Evolutionary conservation across 768 basidiomycete species (phyloP), one percentile per base, ranked within the genome.

Genomic region (Scleroderma bovista): DNA sequence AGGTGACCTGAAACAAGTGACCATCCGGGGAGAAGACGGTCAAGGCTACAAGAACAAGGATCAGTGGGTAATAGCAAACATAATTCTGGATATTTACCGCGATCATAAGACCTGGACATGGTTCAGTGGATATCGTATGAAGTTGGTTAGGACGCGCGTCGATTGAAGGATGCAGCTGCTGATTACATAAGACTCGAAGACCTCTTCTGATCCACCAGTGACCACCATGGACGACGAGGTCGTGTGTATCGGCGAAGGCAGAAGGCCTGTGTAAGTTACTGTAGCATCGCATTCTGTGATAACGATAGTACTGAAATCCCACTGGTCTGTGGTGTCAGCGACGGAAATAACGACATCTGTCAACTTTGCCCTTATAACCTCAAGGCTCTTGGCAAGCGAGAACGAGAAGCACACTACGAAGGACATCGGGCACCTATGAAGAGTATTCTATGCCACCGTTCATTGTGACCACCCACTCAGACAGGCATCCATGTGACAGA

Each of bases 11-110:
- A 78, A 97, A 96, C 60, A 99, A 76, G 75, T 99, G 96, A 16
- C 96, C 96, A 75, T 98, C 96, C 51, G 95, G 95, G 38, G 93
- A 96, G 78, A 96, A 95, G 65, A 95, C 93, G 56, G 95, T 98
- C 56, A 98, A 84, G 42, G 94, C 94, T 96, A 48, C 23, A 46
- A 20, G 32, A 23, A 29, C 12, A 15, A 46, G 24, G 33, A 52
- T 56, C 46, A 60, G 55, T 34, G 23, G 1, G 7, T 13, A 16
- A 3, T 11, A 12, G 39, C 6, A 7, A 11, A 4, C 1, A 37
- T 6, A 3, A 6, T 24, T n/a, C n/a, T 3, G n/a, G n/a, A 5
- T 45, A 24, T 75, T 42, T 64, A 93, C 93, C 93, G 82, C 93
- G 86, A 83, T 96, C 93, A 75, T 96, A 96, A 31, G 91, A 94